These are phyloP conservation scores for Talaromyces sp. DNA, from an alignment of 2,329 filamentous ascomycete species.

Conservation along the genomic window DNA sequence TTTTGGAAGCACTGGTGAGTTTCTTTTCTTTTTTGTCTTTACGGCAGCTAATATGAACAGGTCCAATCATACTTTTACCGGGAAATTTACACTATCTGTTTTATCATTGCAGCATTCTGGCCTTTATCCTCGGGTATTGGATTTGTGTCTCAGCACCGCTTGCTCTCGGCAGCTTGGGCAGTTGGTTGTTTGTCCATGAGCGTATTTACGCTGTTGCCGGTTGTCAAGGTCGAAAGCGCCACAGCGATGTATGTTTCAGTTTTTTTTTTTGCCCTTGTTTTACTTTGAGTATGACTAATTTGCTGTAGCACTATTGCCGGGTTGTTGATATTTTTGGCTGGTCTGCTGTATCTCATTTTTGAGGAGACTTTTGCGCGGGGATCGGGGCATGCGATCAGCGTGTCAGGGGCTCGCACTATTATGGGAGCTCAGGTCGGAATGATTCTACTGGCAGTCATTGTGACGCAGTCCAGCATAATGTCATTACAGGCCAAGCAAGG, in stretches of 20 bases:
- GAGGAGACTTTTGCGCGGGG: constrained; percentile 58
- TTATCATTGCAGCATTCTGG: constrained; percentile 70
- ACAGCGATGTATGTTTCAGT: constrained; percentile 57
- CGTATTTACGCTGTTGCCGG: constrained; percentile 80
- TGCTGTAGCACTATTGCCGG: constrained; percentile 63
- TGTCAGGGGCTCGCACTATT: constrained; percentile 33
- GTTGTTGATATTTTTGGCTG: constrained; percentile 67
- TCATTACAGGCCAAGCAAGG: constrained; percentile 81
- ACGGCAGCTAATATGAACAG: constrained; percentile 37
- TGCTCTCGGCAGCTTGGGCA: constrained; percentile 65
- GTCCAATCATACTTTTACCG: constrained; percentile 89
- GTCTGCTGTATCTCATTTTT: constrained; percentile 71
- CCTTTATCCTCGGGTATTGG: constrained; percentile 65
- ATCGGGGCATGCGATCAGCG: constrained; percentile 24
- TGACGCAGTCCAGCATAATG: constrained; percentile 78
- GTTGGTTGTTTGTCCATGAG: constrained; percentile 78
- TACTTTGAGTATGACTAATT: constrained; percentile 5
- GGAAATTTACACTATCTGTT: constrained; percentile 77
- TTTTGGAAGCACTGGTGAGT: constrained; percentile 72
- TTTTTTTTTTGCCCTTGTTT: neutral
- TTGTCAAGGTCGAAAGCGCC: constrained; percentile 75
- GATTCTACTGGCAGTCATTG: constrained; percentile 71
- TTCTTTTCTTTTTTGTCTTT: neutral
- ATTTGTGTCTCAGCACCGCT: constrained; percentile 63
- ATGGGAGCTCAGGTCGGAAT: constrained; percentile 60